Base-by-base conservation (phyloP, 192 early-diverging fungal genomes). In the Entomortierella parvispora region DNA sequence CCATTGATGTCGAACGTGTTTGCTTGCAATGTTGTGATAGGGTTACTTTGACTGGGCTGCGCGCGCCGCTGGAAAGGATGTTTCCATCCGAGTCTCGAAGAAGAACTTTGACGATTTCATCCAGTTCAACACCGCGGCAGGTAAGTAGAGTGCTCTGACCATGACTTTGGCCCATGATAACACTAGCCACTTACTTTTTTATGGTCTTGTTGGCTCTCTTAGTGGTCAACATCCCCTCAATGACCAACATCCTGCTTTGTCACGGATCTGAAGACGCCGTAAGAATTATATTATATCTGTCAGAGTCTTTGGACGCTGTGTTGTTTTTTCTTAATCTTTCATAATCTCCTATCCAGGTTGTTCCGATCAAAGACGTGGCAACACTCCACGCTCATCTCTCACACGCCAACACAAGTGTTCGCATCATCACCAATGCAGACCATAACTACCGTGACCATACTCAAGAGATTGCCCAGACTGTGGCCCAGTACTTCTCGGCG, bases 191-290 rank as follows among this genome's bases (percentile, higher is more conserved):
- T n/a, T n/a, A n/a, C n/a, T n/a, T n/a, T n/a, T n/a, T n/a, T n/a
- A n/a, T n/a, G n/a, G n/a, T n/a, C n/a, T n/a, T n/a, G n/a, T n/a
- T n/a, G 8, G 17, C 17, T 3, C 20, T 49, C 6, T 20, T 61
- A 47, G 84, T 82, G 15, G 34, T 48, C 43, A 66, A 81, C 18
- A 74, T 86, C 49, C 81, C 85, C 5, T 59, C 63, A 22, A 70
- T 70, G 33, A 83, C 80, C 17, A 71, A 72, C 58, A 76, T 87
- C 32, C 57, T 87, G 44, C 86, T 83, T 25, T 69, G 67, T 33
- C 84, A 87, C 64, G 86, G 86, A 9, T 61, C 80, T 6, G 65
- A 55, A 15, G 86, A 87, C 56, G 64, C 50, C 26, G 82, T 85
- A 84, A 59, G 69, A 23, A 2, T 49, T 49, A 6, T 12, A 6